phyloP scores from a whole-genome alignment of 2,329 filamentous ascomycete species.

The Gliomastix tumulicola region DNA sequence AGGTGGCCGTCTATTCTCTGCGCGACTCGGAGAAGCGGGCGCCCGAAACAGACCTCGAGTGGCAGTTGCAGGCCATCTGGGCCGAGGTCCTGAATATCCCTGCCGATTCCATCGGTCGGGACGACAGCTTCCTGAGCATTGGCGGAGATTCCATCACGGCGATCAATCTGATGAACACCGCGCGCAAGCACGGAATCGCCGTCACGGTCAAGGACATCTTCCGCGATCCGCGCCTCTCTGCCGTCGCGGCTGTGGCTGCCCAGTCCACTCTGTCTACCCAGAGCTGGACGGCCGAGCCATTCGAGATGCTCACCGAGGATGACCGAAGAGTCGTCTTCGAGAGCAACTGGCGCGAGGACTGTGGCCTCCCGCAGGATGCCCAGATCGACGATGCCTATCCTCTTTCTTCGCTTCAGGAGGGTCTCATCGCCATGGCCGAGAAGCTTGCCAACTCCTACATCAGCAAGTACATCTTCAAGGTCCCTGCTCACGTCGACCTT shows the following conservation, averaged over 20 bases:
- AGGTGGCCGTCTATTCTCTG: slow-evolving; percentile 10
- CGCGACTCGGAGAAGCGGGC: slow-evolving; percentile 12
- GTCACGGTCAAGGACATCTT: slow-evolving; percentile 10
- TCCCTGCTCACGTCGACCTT: slow-evolving; percentile 4
- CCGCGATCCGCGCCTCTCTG: slow-evolving; percentile 2
- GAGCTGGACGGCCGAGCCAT: background rate
- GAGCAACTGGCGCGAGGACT: too few species aligned
- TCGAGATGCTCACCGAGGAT: background rate
- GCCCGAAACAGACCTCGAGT: background rate
- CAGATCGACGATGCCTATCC: background rate
- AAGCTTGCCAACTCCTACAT: slow-evolving; percentile 16
- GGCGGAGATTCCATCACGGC: slow-evolving; percentile 10
- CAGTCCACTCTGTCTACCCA: background rate
- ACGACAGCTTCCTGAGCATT: slow-evolving; percentile 6
- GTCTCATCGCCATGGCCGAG: slow-evolving; percentile 36
- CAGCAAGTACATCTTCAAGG: slow-evolving; percentile 6
- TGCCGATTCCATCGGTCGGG: background rate
- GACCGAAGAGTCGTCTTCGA: background rate
- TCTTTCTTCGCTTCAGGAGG: slow-evolving; percentile 32
- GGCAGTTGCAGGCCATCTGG: slow-evolving; percentile 1
- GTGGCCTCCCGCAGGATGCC: too few species aligned
- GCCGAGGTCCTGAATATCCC: background rate
- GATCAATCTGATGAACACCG: slow-evolving; percentile 5
- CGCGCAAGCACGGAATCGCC: slow-evolving; percentile 1
- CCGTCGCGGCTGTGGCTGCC: background rate